Evolutionary conservation across 768 basidiomycete species (phyloP).

Genomic region (Phaeotremella fagi): DNA sequence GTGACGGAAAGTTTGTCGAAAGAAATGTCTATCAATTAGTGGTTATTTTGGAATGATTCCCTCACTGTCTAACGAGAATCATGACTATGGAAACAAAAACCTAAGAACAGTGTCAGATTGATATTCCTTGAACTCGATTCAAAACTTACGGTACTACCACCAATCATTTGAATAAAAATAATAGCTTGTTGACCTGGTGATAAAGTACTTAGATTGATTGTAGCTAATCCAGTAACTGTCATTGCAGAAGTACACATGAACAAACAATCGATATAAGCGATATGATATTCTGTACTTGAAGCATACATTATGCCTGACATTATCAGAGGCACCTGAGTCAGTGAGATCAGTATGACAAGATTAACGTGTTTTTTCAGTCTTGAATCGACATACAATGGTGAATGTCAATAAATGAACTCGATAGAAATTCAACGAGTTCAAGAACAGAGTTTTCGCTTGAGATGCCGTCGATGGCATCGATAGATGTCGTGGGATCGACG

Average conservation of each 20-base stretch:
- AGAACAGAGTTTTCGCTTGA: constrained; percentile 10
- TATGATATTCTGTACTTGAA: constrained; percentile 58
- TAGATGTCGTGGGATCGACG: constrained; percentile 17
- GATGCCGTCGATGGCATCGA: constrained; percentile 12
- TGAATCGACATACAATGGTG: constrained; percentile 37
- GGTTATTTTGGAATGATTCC: not conserved
- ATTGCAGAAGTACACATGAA: constrained; percentile 47
- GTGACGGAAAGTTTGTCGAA: constrained; percentile 41
- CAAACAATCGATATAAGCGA: constrained; percentile 48
- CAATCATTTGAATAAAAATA: constrained; percentile 57
- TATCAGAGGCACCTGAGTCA: constrained; percentile 64
- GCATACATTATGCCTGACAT: constrained; percentile 77
- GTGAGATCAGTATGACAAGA: too few species aligned
- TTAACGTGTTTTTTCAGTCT: not conserved
- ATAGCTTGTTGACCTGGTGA: constrained; percentile 46
- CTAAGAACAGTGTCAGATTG: constrained; percentile 12
- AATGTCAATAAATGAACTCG: constrained; percentile 54
- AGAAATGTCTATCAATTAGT: constrained; percentile 31
- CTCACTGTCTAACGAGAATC: constrained; percentile 43
- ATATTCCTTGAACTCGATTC: not conserved
- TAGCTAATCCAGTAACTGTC: constrained; percentile 49
- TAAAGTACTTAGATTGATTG: constrained; percentile 46
- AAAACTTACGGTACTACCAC: constrained; percentile 41
- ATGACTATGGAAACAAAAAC: constrained; percentile 45
- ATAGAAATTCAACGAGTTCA: constrained; percentile 53